Conservation (phyloP, 1,139 yeast genomes). For the Hansenula lynferdii region DNA sequence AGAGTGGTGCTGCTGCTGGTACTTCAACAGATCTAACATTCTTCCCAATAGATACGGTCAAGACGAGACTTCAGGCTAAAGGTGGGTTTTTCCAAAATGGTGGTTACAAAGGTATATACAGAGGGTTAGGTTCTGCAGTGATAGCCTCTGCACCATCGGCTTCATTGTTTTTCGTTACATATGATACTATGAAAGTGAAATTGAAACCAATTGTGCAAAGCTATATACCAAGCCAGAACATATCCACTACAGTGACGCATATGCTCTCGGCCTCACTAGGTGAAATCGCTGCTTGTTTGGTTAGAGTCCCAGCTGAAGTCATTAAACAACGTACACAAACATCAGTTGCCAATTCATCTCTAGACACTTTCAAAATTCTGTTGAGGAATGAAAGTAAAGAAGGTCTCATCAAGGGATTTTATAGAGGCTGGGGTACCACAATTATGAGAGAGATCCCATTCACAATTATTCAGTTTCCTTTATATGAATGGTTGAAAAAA, state of each 20-base stretch:
- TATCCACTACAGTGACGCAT: constrained; percentile 48
- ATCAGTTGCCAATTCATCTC: constrained; percentile 50
- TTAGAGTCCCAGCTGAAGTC: constrained; percentile 96
- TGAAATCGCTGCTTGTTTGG: constrained; percentile 88
- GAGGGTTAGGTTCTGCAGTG: constrained; percentile 90
- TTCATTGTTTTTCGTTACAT: constrained; percentile 81
- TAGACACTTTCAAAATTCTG: constrained; percentile 60
- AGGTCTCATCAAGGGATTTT: constrained; percentile 72
- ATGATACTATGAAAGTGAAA: constrained; percentile 65
- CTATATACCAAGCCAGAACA: constrained; percentile 25
- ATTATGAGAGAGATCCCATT: constrained; percentile 94
- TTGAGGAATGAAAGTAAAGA: constrained; percentile 64
- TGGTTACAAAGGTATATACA: constrained; percentile 86
- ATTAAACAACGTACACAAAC: constrained; percentile 95
- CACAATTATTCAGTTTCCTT: constrained; percentile 90
- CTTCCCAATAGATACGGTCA: constrained; percentile 93
- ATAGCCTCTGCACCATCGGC: constrained; percentile 97
- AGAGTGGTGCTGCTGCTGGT: constrained; percentile 96
- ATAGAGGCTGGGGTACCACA: constrained; percentile 92
- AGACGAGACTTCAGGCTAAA: constrained; percentile 90
- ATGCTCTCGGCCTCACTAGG: constrained; percentile 89
- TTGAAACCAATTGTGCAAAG: constrained; percentile 42
- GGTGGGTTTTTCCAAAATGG: constrained; percentile 94
- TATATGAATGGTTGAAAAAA: constrained; percentile 77
- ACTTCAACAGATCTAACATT: constrained; percentile 91